Evolutionary conservation across 1,284 basidiomycete genomes (phyloP), one percentile per base, ranked within the genome.

Genomic region (Apiotrichum akiyoshidainum): DNA sequence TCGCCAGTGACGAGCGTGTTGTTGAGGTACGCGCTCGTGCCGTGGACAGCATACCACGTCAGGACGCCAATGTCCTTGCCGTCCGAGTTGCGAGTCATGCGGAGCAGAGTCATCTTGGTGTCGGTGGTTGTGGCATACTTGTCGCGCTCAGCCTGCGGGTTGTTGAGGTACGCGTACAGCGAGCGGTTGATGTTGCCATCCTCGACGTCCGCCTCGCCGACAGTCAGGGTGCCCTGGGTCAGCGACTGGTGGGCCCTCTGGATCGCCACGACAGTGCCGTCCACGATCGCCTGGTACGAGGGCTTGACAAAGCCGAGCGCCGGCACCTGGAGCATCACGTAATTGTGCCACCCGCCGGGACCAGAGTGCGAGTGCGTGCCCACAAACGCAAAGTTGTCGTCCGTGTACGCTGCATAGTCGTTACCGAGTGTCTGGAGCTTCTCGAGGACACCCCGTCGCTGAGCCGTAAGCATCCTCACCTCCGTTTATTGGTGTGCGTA

Each of bases 121-220:
- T 62, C 57, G 0, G 60, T 62, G 31, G 53, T 31, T n/a, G 47
- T 17, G 9, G 0, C 19, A 47, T 62, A 62, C 21, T 42, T 11
- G 37, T 53, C 37, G 13, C 57, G 54, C 54, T 62, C 60, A 7
- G 49, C n/a, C 47, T 58, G 22, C 13, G 60, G 60, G 40, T 62
- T 62, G 41, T 41, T 42, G 19, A 58, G 51, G 46, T 62, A 62
- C 37, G 60, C 57, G 11, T 17, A 59, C 0, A 56, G 54, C 1
- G 51, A 54, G 17, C 60, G 60, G 54, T 62, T 62, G 51, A 62
- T 62, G 44, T 54, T 56, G 3, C 57, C 57, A 39, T 62, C 57
- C 44, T 46, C 45, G 46, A 62, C 60, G 5, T 55, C 52, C 13
- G 50, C 48, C 8, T 37, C 46, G 19, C 57, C 60, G 39, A 62